A percentile compares a stretch with the other conserved stretches of the same genome.
Evolutionary conservation across 2,329 filamentous ascomycete species (phyloP).

Genomic region (Nothophaeocryptopus gaeumannii): DNA sequence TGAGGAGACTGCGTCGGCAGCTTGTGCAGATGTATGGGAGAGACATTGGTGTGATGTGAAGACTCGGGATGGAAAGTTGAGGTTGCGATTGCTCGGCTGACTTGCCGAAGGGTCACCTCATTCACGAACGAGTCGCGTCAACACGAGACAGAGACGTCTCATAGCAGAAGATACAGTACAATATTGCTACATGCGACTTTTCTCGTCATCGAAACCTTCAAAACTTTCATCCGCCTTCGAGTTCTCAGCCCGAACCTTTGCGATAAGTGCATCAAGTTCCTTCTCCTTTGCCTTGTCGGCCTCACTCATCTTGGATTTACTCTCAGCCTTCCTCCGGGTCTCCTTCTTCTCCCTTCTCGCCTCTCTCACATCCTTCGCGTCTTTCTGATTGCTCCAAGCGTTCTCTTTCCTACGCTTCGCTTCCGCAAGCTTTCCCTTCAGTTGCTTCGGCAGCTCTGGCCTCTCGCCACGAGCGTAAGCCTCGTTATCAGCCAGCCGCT

Average conservation of each 20-base stretch:
- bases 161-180: too few relatives aligned
- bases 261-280: constrained; percentile 35
- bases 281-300: constrained; percentile 31
- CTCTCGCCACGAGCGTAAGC: constrained; percentile 29
- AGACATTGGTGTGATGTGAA: constrained; percentile 10
- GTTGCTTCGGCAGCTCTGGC: constrained; percentile 22
- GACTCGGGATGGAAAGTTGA: constrained; percentile 1
- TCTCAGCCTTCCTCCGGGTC: constrained; percentile 32
- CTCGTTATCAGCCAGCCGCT: constrained; percentile 38
- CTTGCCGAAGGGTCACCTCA: neutral
- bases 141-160: too few relatives aligned
- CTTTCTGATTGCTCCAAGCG: constrained; percentile 40
- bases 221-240: constrained; percentile 23
- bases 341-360: constrained; percentile 36
- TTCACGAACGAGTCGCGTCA: neutral
- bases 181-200: too few relatives aligned
- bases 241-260: constrained; percentile 31
- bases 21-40: constrained; percentile 16
- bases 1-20: constrained; percentile 10
- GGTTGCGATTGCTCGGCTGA: constrained; percentile 4
- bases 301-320: constrained; percentile 30
- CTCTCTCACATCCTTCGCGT: constrained; percentile 34
- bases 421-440: constrained; percentile 32
- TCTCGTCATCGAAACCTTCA: constrained; percentile 29
- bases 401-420: constrained; percentile 32